Evolutionary conservation across 2,329 filamentous ascomycete genomes (phyloP), one percentile per base, ranked within the genome.

Genomic region (Cladobotryum mycophilum): DNA sequence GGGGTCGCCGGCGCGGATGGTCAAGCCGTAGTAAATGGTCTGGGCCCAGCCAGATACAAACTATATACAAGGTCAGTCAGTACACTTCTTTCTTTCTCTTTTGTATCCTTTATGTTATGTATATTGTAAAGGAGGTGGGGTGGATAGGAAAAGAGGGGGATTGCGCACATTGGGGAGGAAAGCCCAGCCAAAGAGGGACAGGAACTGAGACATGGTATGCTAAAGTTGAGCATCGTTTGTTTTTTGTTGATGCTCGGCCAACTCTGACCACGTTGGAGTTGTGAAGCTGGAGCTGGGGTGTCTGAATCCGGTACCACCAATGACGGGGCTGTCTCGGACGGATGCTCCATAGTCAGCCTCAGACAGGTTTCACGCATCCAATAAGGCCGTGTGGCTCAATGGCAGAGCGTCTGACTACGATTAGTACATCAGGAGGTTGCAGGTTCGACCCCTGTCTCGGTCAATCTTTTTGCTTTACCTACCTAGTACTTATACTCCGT

Each of bases 1-100:
- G 13, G 88, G 87, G 55, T 90, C 84, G 63, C 93, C 93, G 43
- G 90, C 93, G 58, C 91, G 89, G 66, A 96, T 92, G 49, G 88
- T 88, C 59, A 97, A 71, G 61, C 85, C 79, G 73, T 97, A 99
- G 73, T 90, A 93, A 59, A 95, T 75, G 55, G 79, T 78, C 67
- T 97, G 92, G 5, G 86, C 67, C 73, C 85, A 88, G 56, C 81
- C 81, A 36, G 89, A 91, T 45, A 84, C 86, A 60, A 92, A 81
- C 88, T 95, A 55, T 30, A 30, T 6, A 30, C 6, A 30, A 30
- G 25, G 25, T 30, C 25, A 30, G 25, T n/a, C 20, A 20, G n/a
- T n/a, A 20, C 20, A 3, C 20, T 20, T 5, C 5, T 20, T 20
- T 5, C 20, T 30, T 30, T 30, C 9, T 30, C 8, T 8, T 11